Evolutionary conservation across 139 green algal genomes (phyloP).

Genomic region (Auxenochlorella protothecoides): DNA sequence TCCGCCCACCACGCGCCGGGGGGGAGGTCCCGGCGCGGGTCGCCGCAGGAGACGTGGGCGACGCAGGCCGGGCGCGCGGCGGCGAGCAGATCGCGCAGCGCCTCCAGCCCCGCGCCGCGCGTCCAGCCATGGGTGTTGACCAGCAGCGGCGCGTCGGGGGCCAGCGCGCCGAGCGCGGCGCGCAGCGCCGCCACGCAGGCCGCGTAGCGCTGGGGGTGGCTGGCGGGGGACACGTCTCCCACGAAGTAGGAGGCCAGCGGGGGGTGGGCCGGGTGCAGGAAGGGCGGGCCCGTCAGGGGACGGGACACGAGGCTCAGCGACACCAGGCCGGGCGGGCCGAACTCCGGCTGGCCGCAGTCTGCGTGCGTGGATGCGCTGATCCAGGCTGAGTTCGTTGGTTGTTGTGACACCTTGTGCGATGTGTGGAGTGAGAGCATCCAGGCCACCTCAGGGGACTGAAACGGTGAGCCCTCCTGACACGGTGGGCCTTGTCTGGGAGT

Average conservation of each 20-base stretch:
- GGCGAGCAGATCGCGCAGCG: conserved; percentile 43
- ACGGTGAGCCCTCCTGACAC: too few species aligned
- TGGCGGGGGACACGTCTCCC: conserved; percentile 55
- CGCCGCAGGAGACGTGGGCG: conserved; percentile 29
- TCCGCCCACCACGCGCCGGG: conserved; percentile 33
- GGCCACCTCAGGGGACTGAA: too few species aligned
- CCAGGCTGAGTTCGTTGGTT: too few species aligned
- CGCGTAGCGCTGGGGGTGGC: conserved; percentile 54
- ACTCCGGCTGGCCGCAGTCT: conserved; percentile 80
- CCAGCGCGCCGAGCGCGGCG: conserved; percentile 25
- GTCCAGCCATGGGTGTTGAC: conserved; percentile 83
- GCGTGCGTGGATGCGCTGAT: neutral
- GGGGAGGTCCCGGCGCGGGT: conserved; percentile 51
- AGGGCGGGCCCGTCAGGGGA: conserved; percentile 53
- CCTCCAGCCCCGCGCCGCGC: conserved; percentile 60
- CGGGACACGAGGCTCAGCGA: conserved; percentile 45
- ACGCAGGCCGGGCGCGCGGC: conserved; percentile 38
- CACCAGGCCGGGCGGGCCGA: conserved; percentile 64
- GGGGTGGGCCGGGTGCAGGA: conserved; percentile 38
- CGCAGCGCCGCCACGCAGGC: conserved; percentile 35
- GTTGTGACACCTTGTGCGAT: too few species aligned
- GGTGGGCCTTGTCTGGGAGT: too few species aligned
- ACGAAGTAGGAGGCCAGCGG: conserved; percentile 33
- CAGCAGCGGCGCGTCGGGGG: conserved; percentile 40
- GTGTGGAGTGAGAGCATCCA: too few species aligned